Conservation (phyloP, 108 stramenopile genomes). For the Poteriospumella lacustris region DNA sequence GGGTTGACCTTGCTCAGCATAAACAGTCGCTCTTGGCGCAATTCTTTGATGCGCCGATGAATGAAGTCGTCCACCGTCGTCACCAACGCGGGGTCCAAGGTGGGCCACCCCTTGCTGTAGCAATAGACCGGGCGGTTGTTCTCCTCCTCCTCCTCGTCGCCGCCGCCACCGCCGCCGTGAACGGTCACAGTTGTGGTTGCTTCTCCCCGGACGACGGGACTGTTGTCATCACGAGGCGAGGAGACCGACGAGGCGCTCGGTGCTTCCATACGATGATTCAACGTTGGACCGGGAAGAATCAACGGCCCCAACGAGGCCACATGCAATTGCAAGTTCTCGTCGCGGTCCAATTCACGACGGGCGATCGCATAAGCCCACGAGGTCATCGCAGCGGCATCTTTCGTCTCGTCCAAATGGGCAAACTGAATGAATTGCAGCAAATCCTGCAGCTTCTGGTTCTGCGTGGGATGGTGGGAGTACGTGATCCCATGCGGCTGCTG, state of each 20-base stretch:
- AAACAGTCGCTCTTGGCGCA: not conserved
- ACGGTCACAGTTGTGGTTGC: too few species aligned
- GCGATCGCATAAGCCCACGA: not conserved
- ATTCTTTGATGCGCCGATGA: not conserved
- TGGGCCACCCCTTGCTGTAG: slow-evolving; percentile 16
- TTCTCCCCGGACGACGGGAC: too few species aligned
- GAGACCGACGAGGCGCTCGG: too few species aligned
- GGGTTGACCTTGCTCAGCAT: slow-evolving; percentile 3
- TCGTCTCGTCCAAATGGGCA: not conserved
- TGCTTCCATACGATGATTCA: not conserved
- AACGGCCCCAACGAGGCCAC: not conserved
- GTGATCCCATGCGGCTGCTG: not conserved
- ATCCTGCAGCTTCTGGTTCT: not conserved
- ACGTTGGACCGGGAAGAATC: slow-evolving; percentile 3
- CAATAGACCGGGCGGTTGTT: not conserved
- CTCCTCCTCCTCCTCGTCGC: not conserved
- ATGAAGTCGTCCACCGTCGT: not conserved
- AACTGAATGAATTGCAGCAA: not conserved
- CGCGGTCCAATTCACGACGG: not conserved
- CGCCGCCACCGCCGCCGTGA: too few species aligned
- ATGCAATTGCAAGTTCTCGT: not conserved
- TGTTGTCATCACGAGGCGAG: too few species aligned
- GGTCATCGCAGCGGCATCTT: too few species aligned
- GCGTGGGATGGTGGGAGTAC: not conserved
- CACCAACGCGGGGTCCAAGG: not conserved